Evolutionary conservation across 2,329 filamentous ascomycete species (phyloP), one percentile per base, ranked within the genome.

Genomic region (Helicocarpus griseus): DNA sequence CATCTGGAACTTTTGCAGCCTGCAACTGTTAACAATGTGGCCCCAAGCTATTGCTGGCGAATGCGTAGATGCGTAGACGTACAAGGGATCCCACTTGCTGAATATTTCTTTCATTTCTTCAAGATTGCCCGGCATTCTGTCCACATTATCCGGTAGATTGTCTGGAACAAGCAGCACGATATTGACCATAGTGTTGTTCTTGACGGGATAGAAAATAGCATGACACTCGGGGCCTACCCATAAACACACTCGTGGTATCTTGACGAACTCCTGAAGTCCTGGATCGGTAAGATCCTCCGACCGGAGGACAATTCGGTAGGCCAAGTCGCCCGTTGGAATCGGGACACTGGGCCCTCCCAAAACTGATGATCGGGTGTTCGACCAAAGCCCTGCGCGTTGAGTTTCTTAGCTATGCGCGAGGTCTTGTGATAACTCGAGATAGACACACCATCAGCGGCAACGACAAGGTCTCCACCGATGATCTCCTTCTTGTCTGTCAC

Each of bases 161-260:
- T 87, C 83, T 0, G 84, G 83, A 8, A 79, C 76, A 1, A 86
- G 66, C 1, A 87, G 66, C 0, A 86, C 83, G 4, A 87, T 73
- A 52, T 87, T 87, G 56, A 79, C 83, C 70, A 82, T 75, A 0
- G 69, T 67, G 0, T 81, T 81, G 0, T 69, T 74, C 1, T 80
- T 73, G 48, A 87, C 61, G 0, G 79, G 79, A 63, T 86, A 87
- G 0, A 75, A 77, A 0, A 86, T 79, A 71, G 73, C 75, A 57
- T 81, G 78, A 14, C 66, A 65, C 36, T 70, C 63, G 0, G 77
- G 77, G 0, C 77, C 77, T 21, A 79, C 61, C 77, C 78, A 79
- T 56, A 78, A 75, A 55, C 78, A 72, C 2, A 79, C 73, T 29
- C 72, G 68, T 2, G 77, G 75, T 8, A 73, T 65, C 3, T 67